These are phyloP conservation scores for Podaxis rugospora DNA, from an alignment of 768 basidiomycete species.

Conservation along the genomic window DNA sequence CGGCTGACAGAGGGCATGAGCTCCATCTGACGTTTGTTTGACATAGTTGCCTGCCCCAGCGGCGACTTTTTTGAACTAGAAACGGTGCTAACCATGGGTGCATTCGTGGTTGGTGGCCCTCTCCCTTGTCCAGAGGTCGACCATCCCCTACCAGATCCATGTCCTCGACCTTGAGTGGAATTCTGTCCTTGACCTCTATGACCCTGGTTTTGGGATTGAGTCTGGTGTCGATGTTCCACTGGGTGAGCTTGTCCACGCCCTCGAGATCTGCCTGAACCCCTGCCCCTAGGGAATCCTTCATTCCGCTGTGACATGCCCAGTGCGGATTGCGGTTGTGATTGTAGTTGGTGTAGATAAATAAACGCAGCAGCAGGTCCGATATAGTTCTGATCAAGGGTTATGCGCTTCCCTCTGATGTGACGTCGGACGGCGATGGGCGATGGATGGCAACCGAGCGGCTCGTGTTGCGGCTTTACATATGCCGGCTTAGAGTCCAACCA, in stretches of 20 bases:
- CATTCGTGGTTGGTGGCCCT: not conserved
- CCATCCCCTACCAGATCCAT: conserved; percentile 8
- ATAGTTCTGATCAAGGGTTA: not conserved
- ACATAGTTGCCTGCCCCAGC: not conserved
- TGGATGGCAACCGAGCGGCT: not conserved
- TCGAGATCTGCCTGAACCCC: not conserved
- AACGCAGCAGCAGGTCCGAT: no score
- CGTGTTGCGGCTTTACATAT: not conserved
- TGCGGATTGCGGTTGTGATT: not conserved
- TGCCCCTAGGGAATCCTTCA: not conserved
- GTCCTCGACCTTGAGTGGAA: conserved; percentile 13
- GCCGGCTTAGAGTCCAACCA: not conserved
- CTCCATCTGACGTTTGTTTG: conserved; percentile 45
- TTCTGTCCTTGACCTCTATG: not conserved
- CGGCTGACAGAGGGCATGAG: conserved; percentile 70
- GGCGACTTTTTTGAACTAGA: not conserved
- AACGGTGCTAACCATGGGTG: not conserved
- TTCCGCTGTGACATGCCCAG: not conserved
- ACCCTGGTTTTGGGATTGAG: not conserved
- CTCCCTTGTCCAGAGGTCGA: conserved; percentile 8
- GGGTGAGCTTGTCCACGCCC: not conserved
- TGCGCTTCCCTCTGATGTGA: not conserved
- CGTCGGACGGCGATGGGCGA: not conserved
- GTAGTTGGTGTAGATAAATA: not conserved
- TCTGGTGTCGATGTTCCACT: not conserved